A percentile compares a stretch with the other conserved stretches of the same genome.
These are phyloP conservation scores for Fusarium paranaense DNA, from an alignment of 2,329 filamentous ascomycete genomes.

Conservation along the genomic window DNA sequence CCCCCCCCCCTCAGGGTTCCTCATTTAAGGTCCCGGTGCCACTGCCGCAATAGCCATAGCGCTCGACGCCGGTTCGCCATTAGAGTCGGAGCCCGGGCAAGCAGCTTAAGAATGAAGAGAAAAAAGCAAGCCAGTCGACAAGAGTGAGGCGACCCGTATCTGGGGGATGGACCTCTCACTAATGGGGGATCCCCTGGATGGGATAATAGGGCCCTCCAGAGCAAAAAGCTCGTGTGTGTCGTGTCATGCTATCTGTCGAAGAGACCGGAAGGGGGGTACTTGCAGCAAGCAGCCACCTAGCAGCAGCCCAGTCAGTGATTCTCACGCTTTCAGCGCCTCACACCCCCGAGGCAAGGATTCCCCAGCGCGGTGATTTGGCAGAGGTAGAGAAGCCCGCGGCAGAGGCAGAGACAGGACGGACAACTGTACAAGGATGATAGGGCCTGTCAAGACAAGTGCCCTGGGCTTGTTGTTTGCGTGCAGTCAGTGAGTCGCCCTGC, in stretches of 20 bases:
- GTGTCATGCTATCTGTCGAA: slow-evolving; percentile 28
- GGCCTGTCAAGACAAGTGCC: background rate
- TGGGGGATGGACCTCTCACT: background rate
- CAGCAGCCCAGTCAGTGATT: background rate
- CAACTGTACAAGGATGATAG: background rate
- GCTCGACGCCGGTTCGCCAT: background rate
- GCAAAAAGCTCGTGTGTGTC: slow-evolving; percentile 18
- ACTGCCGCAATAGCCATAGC: slow-evolving; percentile 11
- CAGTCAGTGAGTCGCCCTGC: background rate
- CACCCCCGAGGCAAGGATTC: slow-evolving; percentile 42
- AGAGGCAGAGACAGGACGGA: background rate
- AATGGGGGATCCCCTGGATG: background rate
- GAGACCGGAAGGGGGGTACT: background rate
- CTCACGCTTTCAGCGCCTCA: slow-evolving; percentile 21
- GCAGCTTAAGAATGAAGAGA: background rate
- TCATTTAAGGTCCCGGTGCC: slow-evolving; percentile 5
- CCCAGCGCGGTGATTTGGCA: slow-evolving; percentile 39
- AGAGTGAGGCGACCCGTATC: slow-evolving; percentile 35
- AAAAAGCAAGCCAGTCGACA: slow-evolving; percentile 11
- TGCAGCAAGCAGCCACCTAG: background rate
- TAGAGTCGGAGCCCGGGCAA: background rate
- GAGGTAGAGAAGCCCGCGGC: slow-evolving; percentile 8
- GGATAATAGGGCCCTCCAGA: background rate
- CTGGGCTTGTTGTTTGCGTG: background rate
- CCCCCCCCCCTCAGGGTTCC: background rate